Percentiles rank a stretch among this genome's conserved stretches.
Evolutionary conservation across 2,329 filamentous ascomycete genomes (phyloP).

Genomic region (Leptographium procerum): DNA sequence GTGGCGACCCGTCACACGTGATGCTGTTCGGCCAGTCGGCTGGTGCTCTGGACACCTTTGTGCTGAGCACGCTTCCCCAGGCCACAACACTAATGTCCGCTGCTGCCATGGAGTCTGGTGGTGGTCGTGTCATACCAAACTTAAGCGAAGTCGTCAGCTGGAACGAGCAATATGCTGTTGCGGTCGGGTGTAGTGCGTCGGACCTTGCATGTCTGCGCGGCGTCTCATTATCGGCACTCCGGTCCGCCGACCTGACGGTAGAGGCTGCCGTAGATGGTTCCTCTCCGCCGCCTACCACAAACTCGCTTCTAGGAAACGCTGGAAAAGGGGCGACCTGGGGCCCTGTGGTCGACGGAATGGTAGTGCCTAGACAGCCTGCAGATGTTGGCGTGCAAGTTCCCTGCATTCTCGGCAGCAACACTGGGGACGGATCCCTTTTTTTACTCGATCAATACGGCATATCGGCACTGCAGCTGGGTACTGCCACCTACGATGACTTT

Average conservation of each 20-base stretch:
- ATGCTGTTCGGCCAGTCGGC: conserved; percentile 15
- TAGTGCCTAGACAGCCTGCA: conserved; percentile 16
- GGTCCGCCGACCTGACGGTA: background rate
- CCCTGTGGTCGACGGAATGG: conserved; percentile 16
- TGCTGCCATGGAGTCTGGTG: conserved; percentile 17
- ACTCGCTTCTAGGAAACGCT: background rate
- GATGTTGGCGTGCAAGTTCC: conserved; percentile 12
- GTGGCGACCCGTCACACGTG: conserved; percentile 1
- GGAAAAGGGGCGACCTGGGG: background rate
- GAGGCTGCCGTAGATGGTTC: background rate
- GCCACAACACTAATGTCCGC: conserved; percentile 14
- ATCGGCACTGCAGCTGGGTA: conserved; percentile 7
- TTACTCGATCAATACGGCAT: conserved; percentile 12
- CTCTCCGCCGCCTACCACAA: background rate
- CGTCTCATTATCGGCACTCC: background rate
- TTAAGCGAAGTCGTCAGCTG: conserved; percentile 1
- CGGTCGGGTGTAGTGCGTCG: conserved; percentile 15
- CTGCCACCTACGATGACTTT: conserved; percentile 16
- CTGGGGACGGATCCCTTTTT: conserved; percentile 17
- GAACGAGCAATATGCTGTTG: conserved; percentile 7
- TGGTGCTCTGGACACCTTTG: conserved; percentile 15
- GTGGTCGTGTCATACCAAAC: conserved; percentile 13
- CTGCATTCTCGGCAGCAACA: conserved; percentile 16
- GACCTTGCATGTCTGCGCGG: conserved; percentile 11
- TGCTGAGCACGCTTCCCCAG: conserved; percentile 17